Evolutionary conservation across 2,329 filamentous ascomycete genomes (phyloP), one percentile per base, ranked within the genome.

Genomic region (Fonsecaea monophora): DNA sequence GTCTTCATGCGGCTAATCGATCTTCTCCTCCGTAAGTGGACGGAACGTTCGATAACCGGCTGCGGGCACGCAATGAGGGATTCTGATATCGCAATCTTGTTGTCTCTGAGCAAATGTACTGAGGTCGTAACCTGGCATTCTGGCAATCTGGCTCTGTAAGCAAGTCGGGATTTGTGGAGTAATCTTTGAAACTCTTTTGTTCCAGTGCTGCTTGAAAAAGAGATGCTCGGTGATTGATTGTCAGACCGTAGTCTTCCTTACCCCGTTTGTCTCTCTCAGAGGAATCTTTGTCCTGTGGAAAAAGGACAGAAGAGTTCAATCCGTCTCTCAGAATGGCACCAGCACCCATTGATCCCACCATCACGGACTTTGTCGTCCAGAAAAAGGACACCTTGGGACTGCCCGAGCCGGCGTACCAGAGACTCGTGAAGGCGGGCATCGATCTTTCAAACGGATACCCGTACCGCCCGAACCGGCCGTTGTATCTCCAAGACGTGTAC

Each of bases 371-470:
- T 13, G 85, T 84, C 6, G 78, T 84, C 67, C 89, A 85, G 0
- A 83, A 78, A 68, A 92, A 91, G 73, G 88, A 91, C 74, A 87
- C 79, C 0, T 81, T 92, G 0, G 83, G 82, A 0, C 80, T 92
- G 6, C 90, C 90, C 2, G 82, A 82, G 9, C 72, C 84, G 1
- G 80, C 89, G 1, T 82, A 83, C 1, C 79, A 82, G 57, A 83
- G 90, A 3, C 81, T 92, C 0, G 85, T 87, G 71, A 91, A 90
- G 68, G 89, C 88, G 0, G 89, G 87, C 1, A 84, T 92, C 61
- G 89, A 92, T 74, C 81, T 92, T 1, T 89, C 87, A 0, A 79
- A 86, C 0, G 90, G 90, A 0, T 92, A 92, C 70, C 90, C 90
- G 0, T 91, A 92, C 72, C 85, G 89, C 0, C 89, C 89, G 1